Evolutionary conservation across 257 asterid species (phyloP), one percentile per base, ranked within the genome.

Genomic region (Orobanche coerulescens): DNA sequence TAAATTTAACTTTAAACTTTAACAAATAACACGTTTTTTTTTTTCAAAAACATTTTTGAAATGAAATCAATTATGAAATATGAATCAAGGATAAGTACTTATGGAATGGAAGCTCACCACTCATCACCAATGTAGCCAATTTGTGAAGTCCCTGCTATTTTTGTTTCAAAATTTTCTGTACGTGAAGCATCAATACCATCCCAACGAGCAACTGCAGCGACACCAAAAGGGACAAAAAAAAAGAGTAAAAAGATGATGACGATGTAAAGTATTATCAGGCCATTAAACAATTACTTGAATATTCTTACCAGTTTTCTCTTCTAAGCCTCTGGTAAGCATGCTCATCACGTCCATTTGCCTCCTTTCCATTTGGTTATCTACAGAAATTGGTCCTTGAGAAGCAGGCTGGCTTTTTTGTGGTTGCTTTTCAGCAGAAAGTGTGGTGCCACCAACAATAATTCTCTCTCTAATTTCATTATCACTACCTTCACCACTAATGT

Each of bases 91-190:
- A 47, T 47, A 8, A 47, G 53, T 47, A 9, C 28, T 8, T 47
- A 6, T 26, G 30, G 25, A 25, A 43, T 28, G 47, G 37, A 18
- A 23, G 73, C 95, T 81, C 68, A 89, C 99, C 99, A 89, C 62
- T 83, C 97, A 62, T 86, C 95, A 24, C 87, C 96, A 66, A 86
- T 26, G 67, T 89, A 78, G 65, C 99, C 99, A 49, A 93, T 86
- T 64, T 58, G 76, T 36, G 67, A 61, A 46, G 66, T 40, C 72
- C 62, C 71, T 13, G 23, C 64, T 13, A 63, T 66, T 51, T 46
- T 66, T 49, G 77, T 42, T 66, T 76, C 79, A 1, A 61, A 53
- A 23, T 61, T 73, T 36, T 22, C 67, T 18, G 81, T 61, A 61
- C 61, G 54, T 49, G 78, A 68, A 68, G 52, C 69, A 34, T 74